Base-by-base conservation (phyloP, 1,284 basidiomycete genomes). In the Bjerkandera adusta region DNA sequence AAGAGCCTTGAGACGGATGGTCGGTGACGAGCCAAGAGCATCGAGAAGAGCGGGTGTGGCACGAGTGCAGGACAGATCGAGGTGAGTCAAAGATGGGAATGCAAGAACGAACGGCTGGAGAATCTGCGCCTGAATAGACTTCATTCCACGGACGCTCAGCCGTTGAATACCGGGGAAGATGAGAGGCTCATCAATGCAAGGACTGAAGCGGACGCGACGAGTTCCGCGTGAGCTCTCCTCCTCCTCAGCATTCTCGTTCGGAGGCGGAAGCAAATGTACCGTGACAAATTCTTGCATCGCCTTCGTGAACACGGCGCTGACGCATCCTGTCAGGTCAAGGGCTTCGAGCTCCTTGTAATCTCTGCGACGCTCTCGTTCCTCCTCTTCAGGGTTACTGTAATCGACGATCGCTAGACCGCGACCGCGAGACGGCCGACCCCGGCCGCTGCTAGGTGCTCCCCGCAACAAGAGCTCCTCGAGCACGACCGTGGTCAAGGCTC, bases 251-350 rank as follows among this genome's bases (percentile, higher is more conserved):
- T 82, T 80, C 15, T 70, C 52, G 35, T 58, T 56, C 20, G n/a
- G 71, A 24, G 39, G 42, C 30, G 70, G 46, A 4, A 59, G 68
- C 20, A 94, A 68, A 68, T 90, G 81, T 38, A 76, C 77, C 46
- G 79, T 75, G 51, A 93, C 92, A 61, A 97, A 95, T 48, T 90
- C 85, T 29, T 79, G 76, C 56, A 97, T 77, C 0, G 89, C 91
- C 53, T 84, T 81, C 48, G 89, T 85, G 59, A 97, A 97, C 5
- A 89, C 85, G 15, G 81, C 79, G 60, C 91, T 94, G 61, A 97
- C 88, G 64, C 96, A 98, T 55, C 94, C 95, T 16, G 94, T 97
- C 43, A 98, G 70, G 63, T 99, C 96, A 29, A 97, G 74, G 2
- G 94, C 92, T 63, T 94, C 85, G 5, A 99, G 73, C 44, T 91